Base-by-base conservation (phyloP, 179 eudicot genomes). In the Actinidia arguta region DNA sequence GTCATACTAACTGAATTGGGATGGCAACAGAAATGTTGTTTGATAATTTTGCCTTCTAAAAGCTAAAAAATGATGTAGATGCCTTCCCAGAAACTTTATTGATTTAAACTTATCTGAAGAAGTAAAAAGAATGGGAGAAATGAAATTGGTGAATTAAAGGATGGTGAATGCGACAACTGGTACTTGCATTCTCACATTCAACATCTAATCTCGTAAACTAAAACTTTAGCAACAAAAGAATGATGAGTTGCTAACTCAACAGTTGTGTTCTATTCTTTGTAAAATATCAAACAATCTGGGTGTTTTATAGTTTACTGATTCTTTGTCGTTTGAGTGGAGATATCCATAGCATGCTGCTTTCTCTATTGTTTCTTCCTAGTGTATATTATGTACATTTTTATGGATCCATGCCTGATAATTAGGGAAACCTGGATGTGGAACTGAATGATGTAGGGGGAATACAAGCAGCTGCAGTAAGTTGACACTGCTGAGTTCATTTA, bases 341-440 rank as follows among this genome's bases (percentile, higher is more conserved):
- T 69, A 20, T 69, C 25, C 42, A 42, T 42, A 17, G 47, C 6
- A 18, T 16, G 47, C 51, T 58, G n/a, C 36, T 18, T 27, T 25
- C 55, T 63, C 5, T 64, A 48, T 14, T 48, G 42, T 18, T 56
- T 54, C n/a, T 52, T n/a, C 20, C 25, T 22, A 27, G 0, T 58
- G 14, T 16, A n/a, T 22, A 31, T 58, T 46, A 18, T 72, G 55
- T 62, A 17, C 8, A n/a, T 36, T 46, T 22, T 18, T 31, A 31
- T 61, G 51, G 47, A 16, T 27, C 48, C 20, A 13, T 42, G 22
- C 42, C 59, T 39, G 14, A 48, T 50, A 25, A 61, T 47, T 83
- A 91, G 93, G 93, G 93, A 39, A 92, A 89, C 58, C 80, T 91
- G 78, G 93, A 91, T 85, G 92, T 88, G 17, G 92, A 88, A 36